Evolutionary conservation across 305 asterid genomes (phyloP).

Genomic region (Lippia alba): DNA sequence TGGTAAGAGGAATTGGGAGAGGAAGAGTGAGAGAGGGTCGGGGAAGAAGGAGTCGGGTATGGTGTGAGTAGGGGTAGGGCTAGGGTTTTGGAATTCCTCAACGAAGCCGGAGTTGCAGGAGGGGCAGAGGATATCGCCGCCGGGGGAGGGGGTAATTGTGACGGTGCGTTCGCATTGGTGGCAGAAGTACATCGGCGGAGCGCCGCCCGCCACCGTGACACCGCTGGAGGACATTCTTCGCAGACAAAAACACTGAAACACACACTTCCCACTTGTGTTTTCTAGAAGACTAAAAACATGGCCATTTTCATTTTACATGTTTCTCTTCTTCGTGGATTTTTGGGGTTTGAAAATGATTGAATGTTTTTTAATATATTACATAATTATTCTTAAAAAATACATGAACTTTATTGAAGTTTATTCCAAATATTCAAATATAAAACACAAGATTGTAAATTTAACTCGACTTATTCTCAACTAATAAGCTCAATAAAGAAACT

Average conservation of each 20-base stretch:
- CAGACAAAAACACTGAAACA: no score
- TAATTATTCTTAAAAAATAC: no score
- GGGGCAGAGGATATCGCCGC: conserved; percentile 67
- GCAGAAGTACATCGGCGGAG: conserved; percentile 76
- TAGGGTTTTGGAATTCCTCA: conserved; percentile 66
- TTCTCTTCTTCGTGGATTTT: neutral
- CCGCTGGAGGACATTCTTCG: conserved; percentile 57
- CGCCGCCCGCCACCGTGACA: conserved; percentile 55
- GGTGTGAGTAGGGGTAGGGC: conserved; percentile 37
- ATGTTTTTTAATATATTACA: no score
- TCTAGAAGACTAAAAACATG: neutral
- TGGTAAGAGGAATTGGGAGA: conserved; percentile 47
- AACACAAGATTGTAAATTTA: no score
- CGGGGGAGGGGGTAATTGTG: conserved; percentile 49
- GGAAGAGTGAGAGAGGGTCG: conserved; percentile 47
- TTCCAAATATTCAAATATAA: no score
- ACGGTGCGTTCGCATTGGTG: conserved; percentile 71
- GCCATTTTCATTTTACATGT: neutral
- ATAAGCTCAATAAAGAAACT: no score
- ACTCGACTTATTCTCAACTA: no score
- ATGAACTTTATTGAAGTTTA: no score
- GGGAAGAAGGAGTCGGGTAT: conserved; percentile 41
- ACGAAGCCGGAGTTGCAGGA: conserved; percentile 75
- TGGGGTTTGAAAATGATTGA: neutral
- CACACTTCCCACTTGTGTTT: neutral